A percentile compares a stretch with the other conserved stretches of the same genome.
Conservation (phyloP, 192 early-diverging fungal genomes). For the Gorgonomyces haynaldii region DNA sequence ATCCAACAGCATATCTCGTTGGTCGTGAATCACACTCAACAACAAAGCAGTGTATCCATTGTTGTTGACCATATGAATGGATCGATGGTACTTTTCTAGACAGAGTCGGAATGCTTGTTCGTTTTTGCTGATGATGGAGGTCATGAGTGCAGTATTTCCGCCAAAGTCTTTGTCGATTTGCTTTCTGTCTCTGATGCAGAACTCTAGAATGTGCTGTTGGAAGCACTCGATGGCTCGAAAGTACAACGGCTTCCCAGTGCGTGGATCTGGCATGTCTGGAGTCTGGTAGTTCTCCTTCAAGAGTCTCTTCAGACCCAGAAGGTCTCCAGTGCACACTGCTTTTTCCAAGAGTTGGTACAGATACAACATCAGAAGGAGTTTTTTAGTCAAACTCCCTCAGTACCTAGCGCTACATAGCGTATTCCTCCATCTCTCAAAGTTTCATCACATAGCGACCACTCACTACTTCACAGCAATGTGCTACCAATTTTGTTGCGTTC, state of each 20-base stretch:
- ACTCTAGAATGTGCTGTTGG: conserved; percentile 30
- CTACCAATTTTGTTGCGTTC: too few relatives aligned
- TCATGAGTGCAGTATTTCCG: conserved; percentile 32
- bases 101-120: conserved; percentile 14
- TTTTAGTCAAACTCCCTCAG: too few relatives aligned
- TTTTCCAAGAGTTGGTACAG: too few relatives aligned
- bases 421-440: too few relatives aligned
- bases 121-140: conserved; percentile 28
- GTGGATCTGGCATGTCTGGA: neutral
- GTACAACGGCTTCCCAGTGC: conserved; percentile 25
- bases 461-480: too few relatives aligned
- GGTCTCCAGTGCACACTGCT: conserved; percentile 2
- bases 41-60: conserved; percentile 33
- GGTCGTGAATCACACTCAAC: conserved; percentile 19
- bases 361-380: too few relatives aligned
- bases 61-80: conserved; percentile 23
- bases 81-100: conserved; percentile 20
- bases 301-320: neutral
- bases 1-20: conserved; percentile 9
- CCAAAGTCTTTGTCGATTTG: conserved; percentile 31
- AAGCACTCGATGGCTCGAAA: conserved; percentile 40
- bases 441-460: too few relatives aligned
- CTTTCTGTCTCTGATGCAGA: conserved; percentile 21
- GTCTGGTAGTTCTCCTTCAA: neutral
- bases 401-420: too few relatives aligned